Base-by-base conservation (phyloP, 2,329 filamentous ascomycete genomes). In the Zelopaecilomyces penicillatus region DNA sequence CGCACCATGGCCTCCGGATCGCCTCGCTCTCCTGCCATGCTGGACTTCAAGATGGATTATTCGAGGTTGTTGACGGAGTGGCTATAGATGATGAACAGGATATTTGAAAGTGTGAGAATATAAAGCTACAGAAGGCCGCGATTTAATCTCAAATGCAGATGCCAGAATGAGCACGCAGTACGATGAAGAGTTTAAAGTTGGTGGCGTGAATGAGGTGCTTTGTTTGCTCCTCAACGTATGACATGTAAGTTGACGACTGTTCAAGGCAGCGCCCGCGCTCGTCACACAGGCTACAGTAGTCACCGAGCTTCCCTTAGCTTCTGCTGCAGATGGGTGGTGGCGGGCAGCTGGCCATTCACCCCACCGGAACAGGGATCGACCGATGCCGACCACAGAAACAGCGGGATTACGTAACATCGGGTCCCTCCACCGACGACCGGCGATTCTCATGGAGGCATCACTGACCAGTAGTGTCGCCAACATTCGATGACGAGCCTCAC, bases 341-440 rank as follows among this genome's bases (percentile, higher is more conserved):
- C 39, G 36, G 33, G 19, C 27, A 19, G 42, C 33, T 30, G 35
- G 39, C 32, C 30, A 36, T 45, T 45, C 42, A 53, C 55, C 55
- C 54, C 55, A 54, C 57, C 56, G 56, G 57, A 58, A 57, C 50
- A 61, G 52, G 29, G 50, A 59, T 58, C 55, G 46, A 54, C 59
- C 55, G 54, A 53, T 38, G 43, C 52, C 58, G 52, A 46, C 31
- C 12, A 4, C 37, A 30, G 4, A 5, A 19, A 19, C 19, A 19
- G 19, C 3, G 19, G 19, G 19, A 32, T 43, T 49, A 48, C 33
- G 37, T 49, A 45, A 48, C 37, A 19, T 19, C n/a, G 43, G 31
- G 12, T 30, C 12, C 27, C 30, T 39, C 32, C 32, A 37, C n/a
- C 34, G 39, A 30, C 28, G 32, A 30, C 29, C 41, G 37, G 35